phyloP scores from a whole-genome alignment of 208 protist species.

The Crithidia bombi region DNA sequence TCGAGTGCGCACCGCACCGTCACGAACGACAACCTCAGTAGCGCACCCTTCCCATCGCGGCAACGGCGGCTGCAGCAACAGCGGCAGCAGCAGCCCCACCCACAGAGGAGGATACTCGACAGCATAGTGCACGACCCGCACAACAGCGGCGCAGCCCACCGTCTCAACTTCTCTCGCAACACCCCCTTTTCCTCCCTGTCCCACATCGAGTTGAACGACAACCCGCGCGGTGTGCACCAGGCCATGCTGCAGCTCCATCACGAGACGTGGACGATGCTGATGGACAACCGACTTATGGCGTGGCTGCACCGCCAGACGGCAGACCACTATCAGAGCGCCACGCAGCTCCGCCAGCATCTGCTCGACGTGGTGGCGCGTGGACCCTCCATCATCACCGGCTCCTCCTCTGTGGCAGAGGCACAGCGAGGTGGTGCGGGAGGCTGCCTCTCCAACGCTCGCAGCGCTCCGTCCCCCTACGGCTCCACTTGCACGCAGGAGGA shows the following conservation, averaged over 20 bases:
- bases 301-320: slow-evolving; percentile 84
- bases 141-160: neutral
- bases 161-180: slow-evolving; percentile 14
- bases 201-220: slow-evolving; percentile 21
- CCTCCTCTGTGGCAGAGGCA: neutral
- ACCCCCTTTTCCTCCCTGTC: neutral
- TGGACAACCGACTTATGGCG: slow-evolving; percentile 85
- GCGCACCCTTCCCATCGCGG: neutral
- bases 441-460: neutral
- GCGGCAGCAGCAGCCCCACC: neutral
- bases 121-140: neutral
- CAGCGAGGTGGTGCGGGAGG: neutral
- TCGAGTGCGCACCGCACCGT: neutral
- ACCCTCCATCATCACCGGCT: slow-evolving; percentile 1
- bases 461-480: neutral
- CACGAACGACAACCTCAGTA: neutral
- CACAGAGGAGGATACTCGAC: neutral
- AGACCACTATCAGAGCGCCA: slow-evolving; percentile 62
- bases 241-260: slow-evolving; percentile 67
- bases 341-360: slow-evolving; percentile 71
- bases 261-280: slow-evolving; percentile 82
- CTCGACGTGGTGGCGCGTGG: slow-evolving; percentile 61
- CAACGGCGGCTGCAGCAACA: neutral
- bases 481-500: slow-evolving; percentile 40
- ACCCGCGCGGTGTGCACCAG: slow-evolving; percentile 43